Conservation (phyloP, 2,329 filamentous ascomycete genomes). For the Colletotrichum viniferum region DNA sequence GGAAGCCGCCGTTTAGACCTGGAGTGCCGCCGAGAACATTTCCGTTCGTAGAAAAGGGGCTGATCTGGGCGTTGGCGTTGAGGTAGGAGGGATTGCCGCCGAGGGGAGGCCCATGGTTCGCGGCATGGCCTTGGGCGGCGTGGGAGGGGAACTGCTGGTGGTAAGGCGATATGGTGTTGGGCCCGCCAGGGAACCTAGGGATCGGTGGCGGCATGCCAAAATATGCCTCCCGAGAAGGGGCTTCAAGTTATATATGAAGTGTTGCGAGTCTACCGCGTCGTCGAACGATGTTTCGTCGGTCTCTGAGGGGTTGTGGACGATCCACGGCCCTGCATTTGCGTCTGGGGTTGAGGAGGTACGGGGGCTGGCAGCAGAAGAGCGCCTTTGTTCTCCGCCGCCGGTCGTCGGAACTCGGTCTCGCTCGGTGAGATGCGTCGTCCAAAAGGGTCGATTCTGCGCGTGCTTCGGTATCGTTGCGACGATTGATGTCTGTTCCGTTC, state of each 20-base stretch:
- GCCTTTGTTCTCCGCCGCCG: constrained; percentile 14
- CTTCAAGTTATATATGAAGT: neutral
- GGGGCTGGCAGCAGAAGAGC: constrained; percentile 5
- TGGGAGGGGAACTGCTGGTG: constrained; percentile 58
- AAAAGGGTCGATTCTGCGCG: neutral
- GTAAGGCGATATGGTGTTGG: constrained; percentile 45
- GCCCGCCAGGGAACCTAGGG: constrained; percentile 51
- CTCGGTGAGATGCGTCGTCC: neutral
- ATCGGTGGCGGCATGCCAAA: constrained; percentile 46
- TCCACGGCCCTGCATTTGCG: constrained; percentile 22
- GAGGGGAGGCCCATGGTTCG: constrained; percentile 55
- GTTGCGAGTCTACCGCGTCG: neutral
- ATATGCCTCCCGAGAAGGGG: constrained; percentile 2
- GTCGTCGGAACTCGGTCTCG: neutral
- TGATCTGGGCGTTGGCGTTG: constrained; percentile 69
- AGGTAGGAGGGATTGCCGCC: constrained; percentile 74
- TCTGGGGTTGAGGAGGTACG: neutral
- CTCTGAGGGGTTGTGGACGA: constrained; percentile 8
- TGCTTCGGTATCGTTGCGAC: neutral
- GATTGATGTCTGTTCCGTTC: neutral
- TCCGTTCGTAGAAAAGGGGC: constrained; percentile 67
- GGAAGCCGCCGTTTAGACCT: constrained; percentile 60
- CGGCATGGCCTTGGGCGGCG: constrained; percentile 53
- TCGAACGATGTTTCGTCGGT: neutral
- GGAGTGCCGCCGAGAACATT: constrained; percentile 63